These are phyloP conservation scores for Prunus mume DNA, from an alignment of 306 rosid species.

Conservation along the genomic window DNA sequence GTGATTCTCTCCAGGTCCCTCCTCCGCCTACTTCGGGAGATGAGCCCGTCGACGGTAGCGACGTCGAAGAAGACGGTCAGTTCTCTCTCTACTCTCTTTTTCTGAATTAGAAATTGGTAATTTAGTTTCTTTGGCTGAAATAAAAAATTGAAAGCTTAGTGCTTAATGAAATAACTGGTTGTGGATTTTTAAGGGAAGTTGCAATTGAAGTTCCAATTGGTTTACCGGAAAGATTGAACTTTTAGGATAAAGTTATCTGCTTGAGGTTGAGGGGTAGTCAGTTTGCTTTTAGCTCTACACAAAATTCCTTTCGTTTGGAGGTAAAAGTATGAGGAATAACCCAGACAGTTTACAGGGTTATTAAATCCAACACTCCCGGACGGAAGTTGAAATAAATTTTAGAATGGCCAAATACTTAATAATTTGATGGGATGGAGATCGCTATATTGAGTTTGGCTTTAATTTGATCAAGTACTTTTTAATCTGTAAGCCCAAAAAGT, in stretches of 20 bases:
- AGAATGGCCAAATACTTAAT: not conserved
- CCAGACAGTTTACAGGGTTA: not conserved
- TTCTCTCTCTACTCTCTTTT: not conserved
- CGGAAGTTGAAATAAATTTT: not conserved
- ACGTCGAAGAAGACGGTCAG: slow-evolving; percentile 89
- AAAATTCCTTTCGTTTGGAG: too few relatives aligned
- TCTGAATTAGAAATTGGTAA: not conserved
- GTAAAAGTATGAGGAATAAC: not conserved
- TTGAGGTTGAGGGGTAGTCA: not conserved
- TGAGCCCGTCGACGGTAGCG: slow-evolving; percentile 54
- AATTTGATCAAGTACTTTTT: too few relatives aligned
- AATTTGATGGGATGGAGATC: not conserved
- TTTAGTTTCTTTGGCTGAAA: not conserved
- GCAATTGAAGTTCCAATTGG: not conserved
- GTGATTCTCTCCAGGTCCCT: slow-evolving; percentile 46
- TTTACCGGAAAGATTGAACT: not conserved
- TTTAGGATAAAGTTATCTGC: not conserved
- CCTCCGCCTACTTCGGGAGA: slow-evolving; percentile 17
- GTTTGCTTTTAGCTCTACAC: not conserved
- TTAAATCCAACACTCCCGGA: not conserved
- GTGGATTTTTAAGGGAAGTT: not conserved
- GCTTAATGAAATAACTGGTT: not conserved
- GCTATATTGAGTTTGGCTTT: not conserved
- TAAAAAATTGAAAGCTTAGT: not conserved
- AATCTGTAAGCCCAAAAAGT: not conserved